These are phyloP conservation scores for Penicillium steckii DNA, from an alignment of 495 filamentous ascomycete species.

Conservation along the genomic window DNA sequence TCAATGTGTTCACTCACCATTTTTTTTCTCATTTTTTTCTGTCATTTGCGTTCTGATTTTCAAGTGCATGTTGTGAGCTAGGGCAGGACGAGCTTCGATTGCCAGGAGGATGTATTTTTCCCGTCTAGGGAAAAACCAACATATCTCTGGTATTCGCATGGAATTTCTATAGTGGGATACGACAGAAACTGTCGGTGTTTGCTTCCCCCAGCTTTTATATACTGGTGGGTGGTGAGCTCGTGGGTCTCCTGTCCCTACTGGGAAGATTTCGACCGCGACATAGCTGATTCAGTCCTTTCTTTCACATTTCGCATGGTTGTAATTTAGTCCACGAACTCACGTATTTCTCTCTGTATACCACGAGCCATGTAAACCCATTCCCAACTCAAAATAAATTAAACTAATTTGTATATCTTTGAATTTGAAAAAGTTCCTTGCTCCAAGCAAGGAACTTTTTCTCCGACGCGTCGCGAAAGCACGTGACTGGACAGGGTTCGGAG, in stretches of 20 bases:
- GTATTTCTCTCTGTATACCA: neutral
- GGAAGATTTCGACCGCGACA: neutral
- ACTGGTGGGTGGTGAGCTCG: neutral
- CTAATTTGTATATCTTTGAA: too few relatives aligned
- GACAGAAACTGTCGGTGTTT: neutral
- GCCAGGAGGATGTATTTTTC: neutral
- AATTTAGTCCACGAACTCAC: neutral
- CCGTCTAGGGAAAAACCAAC: neutral
- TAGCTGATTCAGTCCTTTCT: neutral
- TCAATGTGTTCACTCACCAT: slow-evolving; percentile 29
- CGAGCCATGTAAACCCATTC: too few relatives aligned
- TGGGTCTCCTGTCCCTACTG: neutral
- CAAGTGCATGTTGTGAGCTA: neutral
- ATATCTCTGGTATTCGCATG: slow-evolving; percentile 1
- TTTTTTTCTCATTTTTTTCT: slow-evolving; percentile 17
- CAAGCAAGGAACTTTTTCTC: neutral
- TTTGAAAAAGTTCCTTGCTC: too few relatives aligned
- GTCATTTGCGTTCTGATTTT: slow-evolving; percentile 5
- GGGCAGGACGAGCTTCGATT: neutral
- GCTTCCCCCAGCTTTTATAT: neutral
- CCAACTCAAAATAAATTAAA: too few relatives aligned
- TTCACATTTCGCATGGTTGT: slow-evolving; percentile 1
- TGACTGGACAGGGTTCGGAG: slow-evolving; percentile 8
- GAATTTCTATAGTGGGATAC: neutral
- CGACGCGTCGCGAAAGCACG: slow-evolving; percentile 16